Evolutionary conservation across 2,329 filamentous ascomycete genomes (phyloP), one percentile per base, ranked within the genome.

Genomic region (Aspergillus ochraceoroseus): DNA sequence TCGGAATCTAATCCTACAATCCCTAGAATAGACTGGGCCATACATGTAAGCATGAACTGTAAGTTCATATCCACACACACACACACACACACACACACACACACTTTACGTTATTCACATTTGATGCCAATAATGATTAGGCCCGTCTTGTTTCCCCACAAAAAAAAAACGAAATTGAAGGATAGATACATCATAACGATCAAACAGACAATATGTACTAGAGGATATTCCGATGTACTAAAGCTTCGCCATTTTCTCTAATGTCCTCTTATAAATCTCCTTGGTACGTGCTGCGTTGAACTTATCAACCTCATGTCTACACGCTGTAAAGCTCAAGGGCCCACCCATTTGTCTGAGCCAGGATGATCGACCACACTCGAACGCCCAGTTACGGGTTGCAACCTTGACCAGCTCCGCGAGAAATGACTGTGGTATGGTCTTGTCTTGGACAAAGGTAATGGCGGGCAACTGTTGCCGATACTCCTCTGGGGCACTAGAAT

Each of bases 341-440:
- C 59, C 59, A 4, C 54, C 47, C 3, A 60, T 44, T 23, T 59
- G 55, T 19, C 54, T 58, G 28, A 62, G 32, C 59, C 59, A 62
- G 34, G 59, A 61, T 5, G 58, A 61, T 22, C 55, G 46, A 7
- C 59, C 54, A 32, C 59, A 62, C 34, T 62, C 56, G 40, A 62
- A 62, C 5, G 53, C 4, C 59, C 59, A 62, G 35, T 61, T 56
- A 1, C 59, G 52, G 8, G 56, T 58, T 8, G 53, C 55, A 5
- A 59, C 58, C 32, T 52, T 55, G n/a, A 62, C 57, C 32, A 62
- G 43, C 30, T 62, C 59, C 3, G 59, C 59, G 19, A 62, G 48
- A 18, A 60, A 54, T 8, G 53, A 55, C 30, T 62, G 59, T 5
- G 49, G 53, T 4, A 37, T 50, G 34, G 27, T 48, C n/a, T 32